These are phyloP conservation scores for Phragmites australis DNA, from an alignment of 176 grass and related monocot genomes.

Conservation along the genomic window DNA sequence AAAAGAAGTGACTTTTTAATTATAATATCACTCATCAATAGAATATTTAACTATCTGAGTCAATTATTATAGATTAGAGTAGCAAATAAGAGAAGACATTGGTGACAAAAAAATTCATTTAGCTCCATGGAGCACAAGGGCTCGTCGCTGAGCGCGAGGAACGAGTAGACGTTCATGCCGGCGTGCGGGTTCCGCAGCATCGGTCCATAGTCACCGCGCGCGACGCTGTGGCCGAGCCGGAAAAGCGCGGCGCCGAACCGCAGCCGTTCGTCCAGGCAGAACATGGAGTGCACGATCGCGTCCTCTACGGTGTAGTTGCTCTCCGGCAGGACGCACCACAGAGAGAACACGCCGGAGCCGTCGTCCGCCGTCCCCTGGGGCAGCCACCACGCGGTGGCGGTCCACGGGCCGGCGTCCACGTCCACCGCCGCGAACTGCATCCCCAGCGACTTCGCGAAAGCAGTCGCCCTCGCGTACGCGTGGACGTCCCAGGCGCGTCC, in stretches of 20 bases:
- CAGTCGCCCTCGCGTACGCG: background rate
- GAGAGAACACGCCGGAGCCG: background rate
- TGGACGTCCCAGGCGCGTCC: no score
- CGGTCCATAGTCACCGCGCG: background rate
- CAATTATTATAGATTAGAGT: no score
- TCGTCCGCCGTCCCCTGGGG: background rate
- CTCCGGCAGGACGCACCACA: background rate
- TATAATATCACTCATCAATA: no score
- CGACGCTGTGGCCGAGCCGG: background rate
- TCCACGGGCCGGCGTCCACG: background rate
- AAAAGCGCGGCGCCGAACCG: background rate
- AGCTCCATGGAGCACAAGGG: background rate
- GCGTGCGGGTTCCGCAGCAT: background rate
- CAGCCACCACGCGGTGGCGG: background rate
- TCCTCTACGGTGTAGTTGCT: background rate
- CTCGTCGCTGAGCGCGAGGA: background rate
- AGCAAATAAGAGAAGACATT: no score
- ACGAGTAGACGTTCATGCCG: background rate
- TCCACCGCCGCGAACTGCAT: background rate
- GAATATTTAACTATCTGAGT: no score
- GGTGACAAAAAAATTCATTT: no score
- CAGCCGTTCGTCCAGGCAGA: no score
- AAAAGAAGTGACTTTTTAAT: no score
- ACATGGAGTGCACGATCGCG: background rate
- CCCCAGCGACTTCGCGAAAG: background rate